Evolutionary conservation across 1,284 basidiomycete genomes (phyloP), one percentile per base, ranked within the genome.

Genomic region (Marasmius oreades): DNA sequence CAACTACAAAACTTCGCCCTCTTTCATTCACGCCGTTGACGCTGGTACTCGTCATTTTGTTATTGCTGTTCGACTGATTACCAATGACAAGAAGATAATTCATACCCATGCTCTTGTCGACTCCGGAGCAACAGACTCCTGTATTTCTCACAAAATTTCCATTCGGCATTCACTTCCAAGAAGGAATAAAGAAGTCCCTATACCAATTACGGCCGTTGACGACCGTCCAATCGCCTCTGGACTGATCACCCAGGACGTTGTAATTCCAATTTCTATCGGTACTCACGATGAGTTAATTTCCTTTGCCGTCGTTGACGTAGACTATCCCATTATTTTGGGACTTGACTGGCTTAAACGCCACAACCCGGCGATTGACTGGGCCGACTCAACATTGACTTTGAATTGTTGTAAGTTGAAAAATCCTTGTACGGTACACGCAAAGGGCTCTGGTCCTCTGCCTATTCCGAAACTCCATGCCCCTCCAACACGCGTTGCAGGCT

Each of bases 31-130:
- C 26, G 57, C 2, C 52, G 58, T 46, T 57, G 58, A 6, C 36
- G 2, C 62, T 22, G 48, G n/a, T n/a, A n/a, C n/a, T n/a, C n/a
- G 57, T 43, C 70, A 72, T 63, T 71, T 73, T 52, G 66, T 71
- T 47, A 61, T 73, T 34, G 57, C 64, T 33, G 33, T 68, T 43
- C 47, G 44, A 1, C 56, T 67, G 2, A 57, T 51, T 1, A 61
- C 61, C 31, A 59, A 59, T 23, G 55, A 51, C 57, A 55, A 50
- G 20, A 61, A 57, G 51, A 61, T 69, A 20, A 63, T 62, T 52
- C 54, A 58, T 12, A 65, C 65, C 6, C 62, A 61, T 42, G 59
- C 64, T 3, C 31, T 63, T 5, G 55, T 66, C 14, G 56, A 62
- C 28, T 67, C 46, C 39, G n/a, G n/a, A n/a, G n/a, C n/a, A n/a